These are phyloP conservation scores for Breviolum minutum DNA, from an alignment of 73 alveolate species.

Conservation along the genomic window DNA sequence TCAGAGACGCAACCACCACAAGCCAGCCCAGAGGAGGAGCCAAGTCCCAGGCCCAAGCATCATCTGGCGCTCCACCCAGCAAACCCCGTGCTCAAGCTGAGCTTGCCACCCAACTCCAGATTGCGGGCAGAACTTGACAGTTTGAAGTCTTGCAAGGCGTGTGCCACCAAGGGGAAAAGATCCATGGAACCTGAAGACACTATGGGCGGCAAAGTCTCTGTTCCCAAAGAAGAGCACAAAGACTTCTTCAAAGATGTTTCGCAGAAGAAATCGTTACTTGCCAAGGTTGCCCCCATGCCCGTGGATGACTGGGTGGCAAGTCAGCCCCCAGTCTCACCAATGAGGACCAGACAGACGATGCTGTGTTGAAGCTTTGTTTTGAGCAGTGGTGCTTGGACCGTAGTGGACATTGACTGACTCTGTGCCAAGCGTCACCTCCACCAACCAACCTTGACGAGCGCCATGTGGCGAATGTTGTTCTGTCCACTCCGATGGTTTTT, in stretches of 20 bases:
- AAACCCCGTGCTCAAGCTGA: neutral
- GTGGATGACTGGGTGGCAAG: neutral
- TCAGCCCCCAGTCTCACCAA: neutral
- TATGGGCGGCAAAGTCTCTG: neutral
- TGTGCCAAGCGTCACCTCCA: neutral
- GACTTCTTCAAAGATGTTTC: neutral
- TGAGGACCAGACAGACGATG: neutral
- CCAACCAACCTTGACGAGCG: neutral
- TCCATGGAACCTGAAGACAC: neutral
- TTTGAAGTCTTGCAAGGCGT: neutral
- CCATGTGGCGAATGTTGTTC: neutral
- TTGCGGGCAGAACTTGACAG: neutral
- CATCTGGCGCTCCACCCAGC: neutral
- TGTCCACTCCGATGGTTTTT: neutral
- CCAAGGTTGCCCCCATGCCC: neutral
- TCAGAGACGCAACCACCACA: neutral
- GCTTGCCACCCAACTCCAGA: neutral
- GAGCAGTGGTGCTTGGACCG: neutral
- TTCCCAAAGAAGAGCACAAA: neutral
- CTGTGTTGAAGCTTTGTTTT: neutral
- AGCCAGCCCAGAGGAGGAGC: neutral
- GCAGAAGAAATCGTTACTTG: neutral
- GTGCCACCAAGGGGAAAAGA: neutral
- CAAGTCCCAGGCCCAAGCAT: neutral
- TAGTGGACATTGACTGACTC: neutral